Evolutionary conservation across 768 basidiomycete genomes (phyloP).

Genomic region (Hericium rajendrae): DNA sequence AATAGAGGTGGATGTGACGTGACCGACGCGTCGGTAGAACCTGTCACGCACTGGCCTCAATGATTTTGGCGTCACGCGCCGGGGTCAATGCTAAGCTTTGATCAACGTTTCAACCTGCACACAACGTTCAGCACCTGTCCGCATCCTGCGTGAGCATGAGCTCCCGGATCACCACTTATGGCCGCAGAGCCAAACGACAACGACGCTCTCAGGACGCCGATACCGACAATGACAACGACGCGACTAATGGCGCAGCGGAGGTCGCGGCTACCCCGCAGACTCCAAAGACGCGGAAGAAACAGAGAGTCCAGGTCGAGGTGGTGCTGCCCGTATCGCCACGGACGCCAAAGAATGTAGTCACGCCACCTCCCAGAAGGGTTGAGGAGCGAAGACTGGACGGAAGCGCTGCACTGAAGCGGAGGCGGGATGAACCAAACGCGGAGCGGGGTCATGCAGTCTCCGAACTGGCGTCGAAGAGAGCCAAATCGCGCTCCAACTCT

Average conservation of each 20-base stretch:
- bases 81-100: background rate
- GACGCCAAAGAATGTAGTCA: background rate
- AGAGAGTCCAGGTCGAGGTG: slow-evolving; percentile 23
- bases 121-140: background rate
- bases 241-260: background rate
- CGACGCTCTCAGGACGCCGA: background rate
- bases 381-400: background rate
- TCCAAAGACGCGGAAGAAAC: slow-evolving; percentile 21
- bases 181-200: slow-evolving; percentile 2
- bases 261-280: background rate
- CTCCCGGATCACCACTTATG: slow-evolving; percentile 2
- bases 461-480: background rate
- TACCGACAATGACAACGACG: background rate
- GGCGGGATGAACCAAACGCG: background rate
- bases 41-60: background rate
- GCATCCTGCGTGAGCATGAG: background rate
- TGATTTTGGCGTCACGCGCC: background rate
- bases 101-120: background rate
- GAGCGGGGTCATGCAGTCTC: background rate
- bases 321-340: slow-evolving; percentile 8
- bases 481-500: background rate
- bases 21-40: slow-evolving; percentile 3
- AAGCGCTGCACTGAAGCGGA: background rate
- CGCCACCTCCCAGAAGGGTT: background rate
- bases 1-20: background rate